phyloP scores from a whole-genome alignment of 768 basidiomycete species.

The Xerocomus potaroensis region DNA sequence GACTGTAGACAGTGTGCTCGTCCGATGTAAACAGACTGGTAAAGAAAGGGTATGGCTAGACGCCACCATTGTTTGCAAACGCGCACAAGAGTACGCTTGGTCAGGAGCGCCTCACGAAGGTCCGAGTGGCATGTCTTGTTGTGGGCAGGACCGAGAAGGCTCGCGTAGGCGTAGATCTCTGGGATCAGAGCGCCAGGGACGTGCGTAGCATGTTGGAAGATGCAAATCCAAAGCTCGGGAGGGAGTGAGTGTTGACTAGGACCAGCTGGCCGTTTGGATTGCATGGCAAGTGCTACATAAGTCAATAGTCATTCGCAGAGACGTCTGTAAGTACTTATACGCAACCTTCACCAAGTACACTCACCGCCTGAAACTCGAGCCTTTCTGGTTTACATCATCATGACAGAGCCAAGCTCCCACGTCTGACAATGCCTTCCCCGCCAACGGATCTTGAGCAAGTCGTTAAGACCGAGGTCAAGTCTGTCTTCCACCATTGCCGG shows the following conservation, averaged over 20 bases:
- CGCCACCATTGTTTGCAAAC: constrained; percentile 29
- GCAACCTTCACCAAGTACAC: no score
- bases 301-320: no score
- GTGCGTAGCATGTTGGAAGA: constrained; percentile 21
- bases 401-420: no score
- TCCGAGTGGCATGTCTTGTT: constrained; percentile 1
- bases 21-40: constrained; percentile 22
- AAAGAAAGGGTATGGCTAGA: constrained; percentile 21
- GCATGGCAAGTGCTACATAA: no score
- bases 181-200: constrained; percentile 19
- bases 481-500: no score
- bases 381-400: no score
- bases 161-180: constrained; percentile 19
- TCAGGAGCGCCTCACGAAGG: constrained; percentile 19
- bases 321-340: no score
- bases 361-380: no score
- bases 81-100: constrained; percentile 24
- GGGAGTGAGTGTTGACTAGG: constrained; percentile 9
- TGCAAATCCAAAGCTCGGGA: constrained; percentile 21
- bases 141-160: constrained; percentile 5
- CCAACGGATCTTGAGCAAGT: no score
- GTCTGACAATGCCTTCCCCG: no score
- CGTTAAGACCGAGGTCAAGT: no score
- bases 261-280: no score
- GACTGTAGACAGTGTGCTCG: constrained; percentile 15